Evolutionary conservation across 306 rosid species (phyloP), one percentile per base, ranked within the genome.

Genomic region (Trifolium fragiferum): DNA sequence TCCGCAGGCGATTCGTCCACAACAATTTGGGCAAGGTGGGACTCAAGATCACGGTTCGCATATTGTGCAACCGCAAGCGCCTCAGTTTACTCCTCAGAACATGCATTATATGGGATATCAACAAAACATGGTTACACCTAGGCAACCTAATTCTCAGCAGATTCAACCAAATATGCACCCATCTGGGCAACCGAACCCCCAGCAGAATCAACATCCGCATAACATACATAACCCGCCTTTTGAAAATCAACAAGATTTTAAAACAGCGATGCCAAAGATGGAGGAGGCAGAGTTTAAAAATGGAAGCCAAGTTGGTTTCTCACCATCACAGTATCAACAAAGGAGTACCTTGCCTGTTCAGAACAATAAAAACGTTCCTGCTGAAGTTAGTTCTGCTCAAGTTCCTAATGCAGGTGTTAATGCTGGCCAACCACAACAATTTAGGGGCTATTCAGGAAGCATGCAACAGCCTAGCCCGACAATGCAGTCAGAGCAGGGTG

Each of bases 251-350:
- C 93, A 81, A 14, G 97, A 89, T 66, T 88, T 79, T 76, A 80
- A 83, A 65, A 3, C 86, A 37, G 65, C 61, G 1, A 78, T 76
- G 37, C 74, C 89, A 0, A 88, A 77, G 44, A 76, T 72, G 70
- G 97, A 91, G 70, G 97, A 94, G 63, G 72, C 68, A 4, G 96
- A 90, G 69, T 83, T 84, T 72, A 92, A 88, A 72, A 84, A 80
- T 74, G 88, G 91, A 78, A 85, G 75, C 61, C 99, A 89, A 73
- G 85, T 87, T 67, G 93, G 89, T 51, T 81, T 78, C 84, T 88
- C 98, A 5, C 89, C 98, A 67, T 86, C 96, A 9, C 90, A 74
- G 80, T 88, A 86, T 85, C 91, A 85, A 72, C 97, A 84, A 51
- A 78, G 81, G 44, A 87, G 86, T 32, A 75, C 61, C 75, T 77